These are phyloP conservation scores for Eimeria brunetti DNA, from an alignment of 169 alveolate genomes.

Conservation along the genomic window DNA sequence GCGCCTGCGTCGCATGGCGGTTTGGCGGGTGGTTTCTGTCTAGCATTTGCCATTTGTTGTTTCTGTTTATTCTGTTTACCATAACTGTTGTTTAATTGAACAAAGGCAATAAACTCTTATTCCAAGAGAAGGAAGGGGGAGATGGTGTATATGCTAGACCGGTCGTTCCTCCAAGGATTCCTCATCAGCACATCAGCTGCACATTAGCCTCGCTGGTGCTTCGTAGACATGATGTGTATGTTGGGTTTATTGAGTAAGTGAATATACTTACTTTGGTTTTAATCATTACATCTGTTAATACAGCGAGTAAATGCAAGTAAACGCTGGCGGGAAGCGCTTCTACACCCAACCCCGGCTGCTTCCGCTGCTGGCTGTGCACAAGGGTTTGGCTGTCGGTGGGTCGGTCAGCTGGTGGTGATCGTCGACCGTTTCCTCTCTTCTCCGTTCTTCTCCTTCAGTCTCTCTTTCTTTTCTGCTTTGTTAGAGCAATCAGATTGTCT, in stretches of 20 bases:
- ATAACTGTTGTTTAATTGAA: not conserved
- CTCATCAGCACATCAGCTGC: not conserved
- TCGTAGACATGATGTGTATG: not conserved
- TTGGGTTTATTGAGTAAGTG: not conserved
- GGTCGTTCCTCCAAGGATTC: slow-evolving; percentile 69
- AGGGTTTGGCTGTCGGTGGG: slow-evolving; percentile 39
- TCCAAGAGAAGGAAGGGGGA: not conserved
- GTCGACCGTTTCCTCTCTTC: slow-evolving; percentile 20
- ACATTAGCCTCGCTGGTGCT: not conserved
- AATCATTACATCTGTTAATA: not conserved
- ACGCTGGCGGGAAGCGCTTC: slow-evolving; percentile 5
- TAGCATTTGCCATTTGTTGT: not conserved
- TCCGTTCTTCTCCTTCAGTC: not conserved
- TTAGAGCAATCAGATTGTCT: slow-evolving; percentile 48
- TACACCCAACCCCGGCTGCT: slow-evolving; percentile 12
- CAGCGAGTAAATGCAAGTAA: not conserved
- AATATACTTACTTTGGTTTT: too few species aligned
- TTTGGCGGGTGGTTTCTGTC: not conserved
- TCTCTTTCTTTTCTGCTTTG: not conserved
- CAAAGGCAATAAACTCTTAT: not conserved
- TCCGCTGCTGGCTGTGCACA: slow-evolving; percentile 60
- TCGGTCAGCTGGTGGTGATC: slow-evolving; percentile 71
- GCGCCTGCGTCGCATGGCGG: slow-evolving; percentile 62
- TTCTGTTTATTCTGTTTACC: not conserved
- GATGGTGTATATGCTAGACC: slow-evolving; percentile 54